These are phyloP conservation scores for Trichoderma atroviride DNA, from an alignment of 2,329 filamentous ascomycete species.

Conservation along the genomic window DNA sequence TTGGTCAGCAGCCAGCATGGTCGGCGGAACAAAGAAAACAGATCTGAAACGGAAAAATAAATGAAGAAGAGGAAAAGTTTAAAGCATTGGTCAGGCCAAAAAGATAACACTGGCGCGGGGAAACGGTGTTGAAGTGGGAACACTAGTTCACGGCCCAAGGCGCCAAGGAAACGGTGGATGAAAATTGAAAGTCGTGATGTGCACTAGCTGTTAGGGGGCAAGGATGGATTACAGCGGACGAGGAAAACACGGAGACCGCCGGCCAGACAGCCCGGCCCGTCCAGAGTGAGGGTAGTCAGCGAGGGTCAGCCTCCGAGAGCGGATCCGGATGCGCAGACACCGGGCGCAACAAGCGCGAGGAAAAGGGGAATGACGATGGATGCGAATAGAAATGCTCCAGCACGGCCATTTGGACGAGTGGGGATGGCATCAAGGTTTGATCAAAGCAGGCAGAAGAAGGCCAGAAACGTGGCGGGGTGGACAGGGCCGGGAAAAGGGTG, in stretches of 20 bases:
- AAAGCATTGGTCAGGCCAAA: constrained; percentile 32
- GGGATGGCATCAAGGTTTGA: constrained; percentile 29
- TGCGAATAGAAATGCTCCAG: constrained; percentile 35
- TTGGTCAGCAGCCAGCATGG: constrained; percentile 56
- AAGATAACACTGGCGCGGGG: constrained; percentile 28
- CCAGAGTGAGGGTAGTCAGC: constrained; percentile 31
- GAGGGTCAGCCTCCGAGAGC: constrained; percentile 36
- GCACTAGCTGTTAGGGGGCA: constrained; percentile 24
- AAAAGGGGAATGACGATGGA: constrained; percentile 39
- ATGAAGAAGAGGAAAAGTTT: constrained; percentile 31
- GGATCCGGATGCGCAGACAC: constrained; percentile 30
- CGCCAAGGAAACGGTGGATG: constrained; percentile 32
- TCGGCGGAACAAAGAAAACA: constrained; percentile 34
- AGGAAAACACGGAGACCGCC: constrained; percentile 38
- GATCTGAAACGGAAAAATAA: constrained; percentile 21
- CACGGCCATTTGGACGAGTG: constrained; percentile 36
- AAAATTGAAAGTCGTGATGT: constrained; percentile 25
- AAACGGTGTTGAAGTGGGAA: constrained; percentile 38
- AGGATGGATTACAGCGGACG: constrained; percentile 30
- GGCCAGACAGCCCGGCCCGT: constrained; percentile 25
- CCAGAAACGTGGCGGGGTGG: constrained; percentile 20
- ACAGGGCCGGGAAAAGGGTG: neutral
- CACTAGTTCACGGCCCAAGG: constrained; percentile 48
- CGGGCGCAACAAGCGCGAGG: constrained; percentile 25
- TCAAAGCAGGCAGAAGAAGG: constrained; percentile 21